Evolutionary conservation across 441 rosid genomes (phyloP), one percentile per base, ranked within the genome.

Genomic region (Adansonia gregorii): DNA sequence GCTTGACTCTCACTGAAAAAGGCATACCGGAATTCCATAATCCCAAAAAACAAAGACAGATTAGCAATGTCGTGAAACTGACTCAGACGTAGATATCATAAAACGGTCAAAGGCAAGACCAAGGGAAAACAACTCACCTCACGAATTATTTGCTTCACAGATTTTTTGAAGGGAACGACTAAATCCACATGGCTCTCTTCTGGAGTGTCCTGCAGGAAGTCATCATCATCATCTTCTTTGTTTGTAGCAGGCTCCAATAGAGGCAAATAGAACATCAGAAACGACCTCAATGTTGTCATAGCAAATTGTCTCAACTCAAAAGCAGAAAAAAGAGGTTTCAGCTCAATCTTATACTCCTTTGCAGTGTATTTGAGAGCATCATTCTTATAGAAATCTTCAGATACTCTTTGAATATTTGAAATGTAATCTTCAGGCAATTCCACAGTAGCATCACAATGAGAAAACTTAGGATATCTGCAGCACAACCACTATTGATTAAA

Each of bases 401-500:
- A 81, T 54, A 68, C 82, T 78, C 84, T 90, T 24, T 78, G 85
- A 54, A 85, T 76, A 78, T 79, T 82, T n/a, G 92, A 76, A 81
- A 90, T 76, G 79, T 84, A 83, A 74, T 90, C 90, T 68, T 89
- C 92, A 39, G 91, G 78, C 49, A 89, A 72, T 73, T 79, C 88
- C 54, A 92, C 92, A 63, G 90, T 95, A 10, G 92, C 95, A 86
- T 96, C 99, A 81, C 98, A 93, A 81, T 94, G 83, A 9, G 98
- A 95, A 73, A 96, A 77, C 86, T 85, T 87, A 70, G 86, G 85
- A 80, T 76, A 76, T 39, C 98, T 92, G 93, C 74, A 76, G 52
- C 77, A 81, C 67, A 46, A 73, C 54, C 65, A 60, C 17, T 48
- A 60, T 24, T 35, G 67, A 72, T 85, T 81, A 87, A 67, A 27